Percentiles rank a stretch among this genome's conserved stretches.
Evolutionary conservation across 2,329 filamentous ascomycete species (phyloP).

Genomic region (Stemphylium beticola): DNA sequence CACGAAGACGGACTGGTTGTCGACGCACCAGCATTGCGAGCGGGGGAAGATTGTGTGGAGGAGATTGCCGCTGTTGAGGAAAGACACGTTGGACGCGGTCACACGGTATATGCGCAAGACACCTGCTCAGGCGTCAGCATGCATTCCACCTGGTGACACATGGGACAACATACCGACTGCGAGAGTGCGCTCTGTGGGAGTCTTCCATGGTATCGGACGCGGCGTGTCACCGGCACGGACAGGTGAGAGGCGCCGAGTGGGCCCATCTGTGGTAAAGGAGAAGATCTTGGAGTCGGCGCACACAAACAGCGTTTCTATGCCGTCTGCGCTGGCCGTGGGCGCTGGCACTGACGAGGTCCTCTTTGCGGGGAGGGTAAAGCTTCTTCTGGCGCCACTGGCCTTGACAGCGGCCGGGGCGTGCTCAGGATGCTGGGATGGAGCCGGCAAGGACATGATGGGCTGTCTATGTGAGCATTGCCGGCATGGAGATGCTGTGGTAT

Average conservation of each 20-base stretch:
- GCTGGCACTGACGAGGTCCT: conserved; percentile 38
- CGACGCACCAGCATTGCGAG: conserved; percentile 93
- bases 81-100: conserved; percentile 78
- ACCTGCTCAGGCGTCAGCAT: conserved; percentile 54
- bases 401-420: conserved; percentile 31
- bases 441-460: conserved; percentile 41
- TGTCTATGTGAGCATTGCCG: conserved; percentile 37
- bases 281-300: conserved; percentile 76
- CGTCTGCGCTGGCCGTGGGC: conserved; percentile 50
- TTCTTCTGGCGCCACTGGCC: conserved; percentile 46
- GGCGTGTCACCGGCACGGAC: conserved; percentile 52
- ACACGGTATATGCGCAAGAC: conserved; percentile 84
- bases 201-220: conserved; percentile 71
- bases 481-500: background rate
- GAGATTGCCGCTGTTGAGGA: conserved; percentile 82
- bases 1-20: conserved; percentile 84
- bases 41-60: conserved; percentile 86
- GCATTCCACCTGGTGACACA: background rate
- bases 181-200: conserved; percentile 79
- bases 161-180: conserved; percentile 68
- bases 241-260: conserved; percentile 45
- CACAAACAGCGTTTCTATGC: conserved; percentile 74
- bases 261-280: conserved; percentile 59
- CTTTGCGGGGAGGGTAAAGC: conserved; percentile 55
- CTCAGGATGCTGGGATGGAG: conserved; percentile 35